Percentiles rank a stretch among this genome's conserved stretches.
Conservation (phyloP, 2,329 filamentous ascomycete species). For the Ilyonectria mors-panacis region DNA sequence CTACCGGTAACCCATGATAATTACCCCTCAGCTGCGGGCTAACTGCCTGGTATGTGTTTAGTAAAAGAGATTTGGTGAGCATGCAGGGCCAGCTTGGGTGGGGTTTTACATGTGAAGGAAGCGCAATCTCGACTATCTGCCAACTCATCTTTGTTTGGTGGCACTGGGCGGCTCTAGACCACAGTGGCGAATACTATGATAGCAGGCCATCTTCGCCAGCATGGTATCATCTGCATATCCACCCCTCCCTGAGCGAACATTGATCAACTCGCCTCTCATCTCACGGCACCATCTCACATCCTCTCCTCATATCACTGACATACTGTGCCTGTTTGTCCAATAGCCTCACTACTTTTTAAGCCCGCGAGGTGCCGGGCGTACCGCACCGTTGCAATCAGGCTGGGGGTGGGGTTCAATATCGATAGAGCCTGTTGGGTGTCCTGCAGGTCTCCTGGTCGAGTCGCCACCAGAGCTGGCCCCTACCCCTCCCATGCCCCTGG, state of each 20-base stretch:
- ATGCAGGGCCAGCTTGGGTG: constrained; percentile 2
- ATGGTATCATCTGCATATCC: constrained; percentile 16
- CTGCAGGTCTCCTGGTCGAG: constrained; percentile 6
- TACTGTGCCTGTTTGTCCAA: not conserved
- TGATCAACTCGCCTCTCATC: not conserved
- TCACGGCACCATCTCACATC: not conserved
- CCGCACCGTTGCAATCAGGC: constrained; percentile 12
- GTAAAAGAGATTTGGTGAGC: not conserved
- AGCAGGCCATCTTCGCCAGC: constrained; percentile 14
- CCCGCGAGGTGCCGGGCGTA: not conserved
- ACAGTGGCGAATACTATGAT: not conserved
- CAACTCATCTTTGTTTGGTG: constrained; percentile 1
- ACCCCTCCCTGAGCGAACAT: not conserved
- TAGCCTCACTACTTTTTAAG: not conserved
- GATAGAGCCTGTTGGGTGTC: constrained; percentile 11
- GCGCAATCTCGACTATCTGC: constrained; percentile 14
- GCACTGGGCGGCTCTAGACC: constrained; percentile 7
- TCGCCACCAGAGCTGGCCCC: constrained; percentile 8
- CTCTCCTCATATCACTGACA: not conserved
- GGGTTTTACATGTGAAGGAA: constrained; percentile 24
- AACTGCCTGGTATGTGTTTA: constrained; percentile 1
- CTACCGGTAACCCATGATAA: not conserved
- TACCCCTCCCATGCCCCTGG: constrained; percentile 5
- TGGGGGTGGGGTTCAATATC: not conserved
- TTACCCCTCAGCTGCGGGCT: not conserved